Evolutionary conservation across 75 land plant genomes (phyloP).

Genomic region (Cunninghamia lanceolata): DNA sequence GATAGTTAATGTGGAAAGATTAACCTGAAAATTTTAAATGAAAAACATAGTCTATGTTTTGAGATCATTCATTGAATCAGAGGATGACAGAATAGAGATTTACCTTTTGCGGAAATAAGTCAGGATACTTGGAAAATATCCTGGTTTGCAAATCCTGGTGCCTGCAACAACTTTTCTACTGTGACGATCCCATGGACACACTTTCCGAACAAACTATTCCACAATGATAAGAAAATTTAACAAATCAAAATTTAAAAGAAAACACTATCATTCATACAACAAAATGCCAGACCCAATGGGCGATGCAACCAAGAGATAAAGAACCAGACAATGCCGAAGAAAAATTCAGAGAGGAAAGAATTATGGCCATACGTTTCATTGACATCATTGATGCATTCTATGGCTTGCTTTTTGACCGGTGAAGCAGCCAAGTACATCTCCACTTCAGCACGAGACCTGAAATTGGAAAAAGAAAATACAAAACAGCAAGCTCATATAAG

Average conservation of each 20-base stretch:
- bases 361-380: constrained; percentile 59
- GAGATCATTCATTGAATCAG: not conserved
- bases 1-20: not conserved
- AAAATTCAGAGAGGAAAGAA: not conserved
- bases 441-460: constrained; percentile 84
- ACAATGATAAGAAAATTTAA: constrained; percentile 4
- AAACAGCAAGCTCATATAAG: constrained; percentile 25
- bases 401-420: constrained; percentile 66
- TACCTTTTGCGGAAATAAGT: constrained; percentile 86
- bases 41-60: not conserved
- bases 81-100: not conserved
- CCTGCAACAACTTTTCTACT: constrained; percentile 33
- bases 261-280: not conserved
- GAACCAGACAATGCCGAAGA: not conserved
- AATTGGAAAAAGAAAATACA: constrained; percentile 32
- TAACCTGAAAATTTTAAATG: not conserved
- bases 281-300: not conserved
- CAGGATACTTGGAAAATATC: constrained; percentile 75
- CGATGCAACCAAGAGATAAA: constrained; percentile 6
- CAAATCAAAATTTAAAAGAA: not conserved
- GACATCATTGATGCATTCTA: constrained; percentile 69
- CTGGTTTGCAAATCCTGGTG: constrained; percentile 63
- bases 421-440: constrained; percentile 76
- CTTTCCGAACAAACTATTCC: not conserved
- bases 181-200: not conserved